phyloP scores from a whole-genome alignment of 352 stramenopile genomes.

The Phytopythium montanum region DNA sequence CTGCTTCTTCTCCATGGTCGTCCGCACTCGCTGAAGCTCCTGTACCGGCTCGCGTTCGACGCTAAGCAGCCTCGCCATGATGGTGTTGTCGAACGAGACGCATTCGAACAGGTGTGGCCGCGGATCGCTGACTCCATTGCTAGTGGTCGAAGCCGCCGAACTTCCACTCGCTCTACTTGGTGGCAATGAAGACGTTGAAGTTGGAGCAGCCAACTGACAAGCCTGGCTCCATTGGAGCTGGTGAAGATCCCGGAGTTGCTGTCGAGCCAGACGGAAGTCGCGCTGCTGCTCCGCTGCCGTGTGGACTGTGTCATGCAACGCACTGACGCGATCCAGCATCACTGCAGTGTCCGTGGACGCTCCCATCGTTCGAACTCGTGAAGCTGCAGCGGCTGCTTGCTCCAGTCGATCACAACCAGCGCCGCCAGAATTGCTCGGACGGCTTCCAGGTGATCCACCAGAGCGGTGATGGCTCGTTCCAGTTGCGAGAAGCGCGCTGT shows the following conservation, averaged over 20 bases:
- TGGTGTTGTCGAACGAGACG: constrained; percentile 50
- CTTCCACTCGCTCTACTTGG: background rate
- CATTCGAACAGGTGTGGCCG: constrained; percentile 57
- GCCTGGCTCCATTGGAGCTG: constrained; percentile 51
- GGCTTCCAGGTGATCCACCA: constrained; percentile 4
- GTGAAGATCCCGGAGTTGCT: constrained; percentile 25
- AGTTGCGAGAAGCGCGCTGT: constrained; percentile 28
- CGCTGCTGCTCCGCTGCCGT: background rate
- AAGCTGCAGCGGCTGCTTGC: background rate
- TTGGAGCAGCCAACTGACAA: constrained; percentile 27
- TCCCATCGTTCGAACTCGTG: background rate
- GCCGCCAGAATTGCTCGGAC: constrained; percentile 9
- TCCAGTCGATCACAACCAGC: constrained; percentile 2
- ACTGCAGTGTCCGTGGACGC: background rate
- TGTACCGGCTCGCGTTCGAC: constrained; percentile 46
- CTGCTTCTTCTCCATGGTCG: constrained; percentile 49
- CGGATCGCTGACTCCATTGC: constrained; percentile 18
- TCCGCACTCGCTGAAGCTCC: constrained; percentile 40
- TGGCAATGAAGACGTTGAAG: background rate
- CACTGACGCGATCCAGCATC: background rate
- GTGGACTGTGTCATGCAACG: background rate
- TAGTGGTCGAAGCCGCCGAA: background rate
- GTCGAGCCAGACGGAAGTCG: background rate
- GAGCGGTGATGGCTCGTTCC: constrained; percentile 4
- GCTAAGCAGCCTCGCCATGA: constrained; percentile 52